These are phyloP conservation scores for Cyberlindnera japonica DNA, from an alignment of 805 yeast species.

Conservation along the genomic window DNA sequence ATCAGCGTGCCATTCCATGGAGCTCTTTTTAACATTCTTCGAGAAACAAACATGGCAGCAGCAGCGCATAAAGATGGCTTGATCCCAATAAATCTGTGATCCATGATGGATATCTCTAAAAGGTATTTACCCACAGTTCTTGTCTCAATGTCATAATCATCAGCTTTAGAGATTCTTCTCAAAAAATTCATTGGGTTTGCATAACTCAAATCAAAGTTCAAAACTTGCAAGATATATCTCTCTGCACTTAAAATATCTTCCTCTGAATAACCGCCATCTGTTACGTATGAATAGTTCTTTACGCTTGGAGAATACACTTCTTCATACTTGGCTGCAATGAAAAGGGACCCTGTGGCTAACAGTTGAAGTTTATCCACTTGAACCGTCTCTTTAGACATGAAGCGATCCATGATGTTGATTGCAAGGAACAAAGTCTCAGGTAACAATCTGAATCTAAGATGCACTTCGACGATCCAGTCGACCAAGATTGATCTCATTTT, in stretches of 20 bases:
- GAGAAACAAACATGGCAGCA: constrained; percentile 79
- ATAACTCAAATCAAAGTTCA: constrained; percentile 72
- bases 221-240: constrained; percentile 65
- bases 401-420: constrained; percentile 83
- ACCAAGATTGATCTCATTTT: constrained; percentile 80
- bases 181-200: constrained; percentile 90
- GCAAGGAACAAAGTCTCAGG: constrained; percentile 86
- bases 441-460: constrained; percentile 71
- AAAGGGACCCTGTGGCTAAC: constrained; percentile 78
- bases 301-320: constrained; percentile 88
- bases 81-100: constrained; percentile 66
- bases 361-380: constrained; percentile 79
- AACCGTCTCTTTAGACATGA: constrained; percentile 69
- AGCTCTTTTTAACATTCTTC: constrained; percentile 60
- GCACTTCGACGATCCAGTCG: constrained; percentile 95
- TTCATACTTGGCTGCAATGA: constrained; percentile 90
- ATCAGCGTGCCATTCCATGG: constrained; percentile 84
- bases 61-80: constrained; percentile 83
- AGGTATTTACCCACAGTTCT: constrained; percentile 84
- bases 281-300: constrained; percentile 78
- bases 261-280: constrained; percentile 80
- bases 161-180: constrained; percentile 86
- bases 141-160: constrained; percentile 78
- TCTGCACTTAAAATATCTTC: constrained; percentile 83
- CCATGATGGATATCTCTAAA: constrained; percentile 73